Base-by-base conservation (phyloP, 306 rosid genomes). In the Castanopsis chinensis region DNA sequence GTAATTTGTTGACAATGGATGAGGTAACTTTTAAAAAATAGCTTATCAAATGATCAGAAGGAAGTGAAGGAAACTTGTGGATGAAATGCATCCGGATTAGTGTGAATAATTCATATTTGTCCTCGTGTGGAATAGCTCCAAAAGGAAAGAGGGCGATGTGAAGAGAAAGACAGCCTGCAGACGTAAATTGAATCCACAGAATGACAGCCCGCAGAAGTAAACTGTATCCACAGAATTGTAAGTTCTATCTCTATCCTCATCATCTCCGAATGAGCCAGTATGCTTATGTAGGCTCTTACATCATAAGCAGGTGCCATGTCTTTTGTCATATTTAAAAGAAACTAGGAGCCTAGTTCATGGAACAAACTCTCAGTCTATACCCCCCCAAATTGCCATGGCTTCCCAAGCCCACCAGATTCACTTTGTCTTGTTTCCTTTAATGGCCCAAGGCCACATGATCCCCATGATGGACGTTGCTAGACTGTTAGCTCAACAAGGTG, bases 1-100 rank as follows among this genome's bases (percentile, higher is more conserved):
- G 92, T 82, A 71, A 84, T 83, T 77, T 94, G 71, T 80, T 94
- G 86, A 90, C 97, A 56, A 92, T 90, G 79, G 97, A 89, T 54
- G 97, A 92, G 97, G 99, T 85, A 80, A 80, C 73, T 81, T 72
- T 32, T 1, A 37, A 37, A 37, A 37, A 37, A 37, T 7, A 7
- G 7, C 1, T 37, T 7, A 0, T 37, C 45, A 7, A 7, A 37
- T 37, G 45, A 37, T 37, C 45, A 37, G 45, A 37, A 7, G 45
- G 45, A 37, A 7, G 45, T 37, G 45, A 37, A 37, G 45, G 45
- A 37, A 37, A 37, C 45, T 37, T 2, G 45, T 37, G 45, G 45
- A 37, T 7, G 11, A 37, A 7, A 37, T 37, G 45, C 10, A 37
- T 7, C 11, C 45, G 45, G 45, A 37, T 37, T 37, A 7, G 45